Evolutionary conservation across 176 grass and related monocot genomes (phyloP).

Genomic region (Aegilops sharonensis): DNA sequence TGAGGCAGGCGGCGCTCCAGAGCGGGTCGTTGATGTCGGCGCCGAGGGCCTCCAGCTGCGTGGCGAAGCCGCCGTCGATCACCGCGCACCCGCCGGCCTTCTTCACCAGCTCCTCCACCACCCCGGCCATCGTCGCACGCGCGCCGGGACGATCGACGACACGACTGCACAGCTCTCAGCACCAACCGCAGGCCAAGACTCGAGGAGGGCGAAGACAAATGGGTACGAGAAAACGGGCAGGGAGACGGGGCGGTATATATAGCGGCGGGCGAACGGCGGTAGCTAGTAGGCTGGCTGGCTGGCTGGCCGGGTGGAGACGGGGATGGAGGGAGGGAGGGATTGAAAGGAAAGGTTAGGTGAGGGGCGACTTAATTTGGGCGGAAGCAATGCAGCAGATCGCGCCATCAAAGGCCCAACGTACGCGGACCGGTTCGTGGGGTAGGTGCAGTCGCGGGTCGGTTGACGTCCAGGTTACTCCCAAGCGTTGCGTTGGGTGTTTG

Average conservation of each 20-base stretch:
- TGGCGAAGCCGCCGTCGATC: slow-evolving; percentile 82
- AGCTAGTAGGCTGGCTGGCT: background rate
- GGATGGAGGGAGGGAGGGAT: background rate
- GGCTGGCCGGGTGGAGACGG: background rate
- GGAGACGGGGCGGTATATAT: background rate
- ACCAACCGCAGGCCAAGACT: background rate
- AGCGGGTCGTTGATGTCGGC: slow-evolving; percentile 84
- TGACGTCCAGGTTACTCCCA: slow-evolving; percentile 4
- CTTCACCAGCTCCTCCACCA: slow-evolving; percentile 53
- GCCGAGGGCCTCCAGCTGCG: slow-evolving; percentile 82
- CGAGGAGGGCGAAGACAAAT: background rate
- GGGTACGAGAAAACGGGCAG: background rate
- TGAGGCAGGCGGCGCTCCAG: slow-evolving; percentile 82
- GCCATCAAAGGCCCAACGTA: background rate
- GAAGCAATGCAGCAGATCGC: background rate
- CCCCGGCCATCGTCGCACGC: slow-evolving; percentile 25
- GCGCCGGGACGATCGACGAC: too few species aligned
- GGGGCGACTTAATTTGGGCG: slow-evolving; percentile 23
- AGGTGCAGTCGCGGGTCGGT: slow-evolving; percentile 26
- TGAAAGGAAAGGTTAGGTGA: background rate
- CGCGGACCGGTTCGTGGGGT: slow-evolving; percentile 42
- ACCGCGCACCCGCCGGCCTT: slow-evolving; percentile 69
- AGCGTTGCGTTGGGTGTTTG: background rate
- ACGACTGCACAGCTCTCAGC: background rate
- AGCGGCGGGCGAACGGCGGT: background rate